These are phyloP conservation scores for Aristolochia fimbriata DNA, from an alignment of 164 flowering plant genomes.

Conservation along the genomic window DNA sequence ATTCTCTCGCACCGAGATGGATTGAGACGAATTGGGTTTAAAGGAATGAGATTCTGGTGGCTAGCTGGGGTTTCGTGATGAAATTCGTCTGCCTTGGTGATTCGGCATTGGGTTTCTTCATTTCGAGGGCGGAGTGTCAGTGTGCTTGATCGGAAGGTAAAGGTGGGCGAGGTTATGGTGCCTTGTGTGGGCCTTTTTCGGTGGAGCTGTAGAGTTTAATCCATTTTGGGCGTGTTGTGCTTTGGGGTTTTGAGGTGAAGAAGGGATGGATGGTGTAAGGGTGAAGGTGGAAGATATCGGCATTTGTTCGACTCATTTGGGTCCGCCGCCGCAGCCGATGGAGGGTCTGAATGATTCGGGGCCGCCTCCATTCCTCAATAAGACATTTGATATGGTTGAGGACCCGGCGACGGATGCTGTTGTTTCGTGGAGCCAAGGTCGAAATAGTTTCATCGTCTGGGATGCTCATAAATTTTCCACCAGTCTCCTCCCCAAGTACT, in stretches of 20 bases:
- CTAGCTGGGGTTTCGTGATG: too few species aligned
- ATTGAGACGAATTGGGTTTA: too few species aligned
- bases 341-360: conserved; percentile 46
- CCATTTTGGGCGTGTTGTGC: too few species aligned
- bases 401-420: conserved; percentile 45
- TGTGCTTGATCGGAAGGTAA: too few species aligned
- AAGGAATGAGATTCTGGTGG: too few species aligned
- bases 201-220: background rate
- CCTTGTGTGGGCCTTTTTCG: background rate
- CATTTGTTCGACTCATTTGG: background rate
- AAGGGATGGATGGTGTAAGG: conserved; percentile 2
- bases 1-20: too few species aligned
- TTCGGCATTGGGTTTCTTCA: too few species aligned
- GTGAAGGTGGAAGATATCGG: conserved; percentile 8
- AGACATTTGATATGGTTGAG: conserved; percentile 67
- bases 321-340: conserved; percentile 24
- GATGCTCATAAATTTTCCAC: conserved; percentile 40
- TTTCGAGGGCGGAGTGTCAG: too few species aligned
- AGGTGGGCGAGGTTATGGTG: background rate
- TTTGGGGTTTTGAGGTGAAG: background rate
- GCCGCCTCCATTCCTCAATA: conserved; percentile 67
- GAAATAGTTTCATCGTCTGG: conserved; percentile 56
- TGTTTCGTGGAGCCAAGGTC: conserved; percentile 47
- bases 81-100: too few species aligned
- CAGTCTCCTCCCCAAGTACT: conserved; percentile 46